Evolutionary conservation across 1,284 basidiomycete genomes (phyloP), one percentile per base, ranked within the genome.

Genomic region (Peniophora sp.): DNA sequence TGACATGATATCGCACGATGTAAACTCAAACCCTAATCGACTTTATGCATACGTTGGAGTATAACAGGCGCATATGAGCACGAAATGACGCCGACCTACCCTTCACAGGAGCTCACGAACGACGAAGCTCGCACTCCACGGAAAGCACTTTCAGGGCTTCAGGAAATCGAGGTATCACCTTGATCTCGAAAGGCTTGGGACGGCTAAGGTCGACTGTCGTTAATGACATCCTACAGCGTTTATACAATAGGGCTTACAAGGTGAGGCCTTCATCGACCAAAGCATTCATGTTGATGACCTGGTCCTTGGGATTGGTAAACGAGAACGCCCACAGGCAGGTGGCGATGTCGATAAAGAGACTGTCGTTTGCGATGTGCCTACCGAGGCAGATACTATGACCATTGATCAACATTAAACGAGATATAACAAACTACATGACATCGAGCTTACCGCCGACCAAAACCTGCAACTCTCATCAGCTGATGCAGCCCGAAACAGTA

Each of bases 311-410:
- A 2, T 25, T 20, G 14, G 48, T 43, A 2, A 49, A 12, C 3
- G 20, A 41, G n/a, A 23, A 10, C 9, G 43, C 48, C 51, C 51
- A 52, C 12, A 52, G 24, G 14, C 19, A 10, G 2, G 43, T 49
- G 23, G 51, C 47, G 6, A 49, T 49, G 23, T 32, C 45, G 9
- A 52, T 49, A 41, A 52, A 52, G 5, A 52, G 51, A 10, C 47
- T 36, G 10, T 52, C 47, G 16, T 46, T 50, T 22, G 51, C 51
- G 8, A 52, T 19, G 16, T 47, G 35, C 16, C 24, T 49, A 9
- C 51, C 51, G 19, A 41, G 9, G 48, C 51, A 52, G 16, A 17
- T 16, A 2, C 51, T 47, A 16, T 16, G 27, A 25, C 48, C 51
- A 38, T 49, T 44, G 2, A 39, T 47, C 25, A 35, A 48, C 12